phyloP scores from a whole-genome alignment of 1,284 basidiomycete genomes.

The Coriolopsis trogii region DNA sequence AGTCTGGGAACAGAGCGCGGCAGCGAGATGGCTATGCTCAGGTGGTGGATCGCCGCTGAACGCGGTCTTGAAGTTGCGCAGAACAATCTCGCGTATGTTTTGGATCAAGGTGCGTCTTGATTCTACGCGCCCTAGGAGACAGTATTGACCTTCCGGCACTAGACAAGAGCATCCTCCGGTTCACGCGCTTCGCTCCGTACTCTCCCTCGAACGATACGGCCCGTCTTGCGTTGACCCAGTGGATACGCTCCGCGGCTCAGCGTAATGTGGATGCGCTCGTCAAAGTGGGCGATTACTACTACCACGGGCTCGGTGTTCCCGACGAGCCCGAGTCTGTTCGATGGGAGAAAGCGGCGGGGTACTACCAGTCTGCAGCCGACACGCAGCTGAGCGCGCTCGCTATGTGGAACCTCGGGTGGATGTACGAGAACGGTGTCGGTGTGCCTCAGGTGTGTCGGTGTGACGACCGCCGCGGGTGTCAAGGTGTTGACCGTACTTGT shows the following conservation, averaged over 20 bases:
- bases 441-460: constrained; percentile 71
- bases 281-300: constrained; percentile 97
- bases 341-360: constrained; percentile 88
- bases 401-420: constrained; percentile 99
- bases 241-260: constrained; percentile 93
- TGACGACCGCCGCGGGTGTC: background rate
- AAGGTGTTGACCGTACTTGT: background rate
- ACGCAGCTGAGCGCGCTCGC: constrained; percentile 91
- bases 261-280: constrained; percentile 94
- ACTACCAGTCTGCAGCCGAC: constrained; percentile 93
- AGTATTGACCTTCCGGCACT: background rate
- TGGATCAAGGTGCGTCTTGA: constrained; percentile 77
- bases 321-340: constrained; percentile 62
- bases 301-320: constrained; percentile 80
- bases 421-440: constrained; percentile 97
- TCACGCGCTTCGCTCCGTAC: constrained; percentile 68
- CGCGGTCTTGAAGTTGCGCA: constrained; percentile 91
- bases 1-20: constrained; percentile 67
- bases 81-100: constrained; percentile 92
- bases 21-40: constrained; percentile 78
- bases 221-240: constrained; percentile 84
- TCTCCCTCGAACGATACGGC: constrained; percentile 80
- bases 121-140: background rate
- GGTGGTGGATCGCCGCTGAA: constrained; percentile 95
- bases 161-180: constrained; percentile 77